Conservation (phyloP, 257 asterid genomes). For the Solanum habrochaites region DNA sequence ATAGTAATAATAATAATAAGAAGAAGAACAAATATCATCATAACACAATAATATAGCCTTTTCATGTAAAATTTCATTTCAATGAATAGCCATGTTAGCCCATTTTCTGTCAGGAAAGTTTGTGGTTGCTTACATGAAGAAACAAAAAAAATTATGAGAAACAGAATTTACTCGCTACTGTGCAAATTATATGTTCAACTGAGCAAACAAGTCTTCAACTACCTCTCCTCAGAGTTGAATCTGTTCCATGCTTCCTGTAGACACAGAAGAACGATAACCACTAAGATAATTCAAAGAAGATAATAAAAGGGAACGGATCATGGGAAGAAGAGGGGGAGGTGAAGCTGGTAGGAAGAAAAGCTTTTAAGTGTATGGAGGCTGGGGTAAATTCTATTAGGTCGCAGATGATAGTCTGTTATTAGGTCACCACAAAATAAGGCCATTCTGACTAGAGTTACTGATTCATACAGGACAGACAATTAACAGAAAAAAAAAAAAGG, state of each 20-base stretch:
- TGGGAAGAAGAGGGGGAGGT: not conserved
- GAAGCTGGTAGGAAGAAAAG: not conserved
- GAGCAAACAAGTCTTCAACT: conserved; percentile 3
- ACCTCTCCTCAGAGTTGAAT: conserved; percentile 87
- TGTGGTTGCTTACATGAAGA: not conserved
- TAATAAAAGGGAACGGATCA: not conserved
- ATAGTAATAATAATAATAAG: not conserved
- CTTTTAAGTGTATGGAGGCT: not conserved
- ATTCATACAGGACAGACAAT: not conserved
- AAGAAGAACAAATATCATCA: not conserved
- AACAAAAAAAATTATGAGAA: not conserved
- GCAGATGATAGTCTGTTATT: not conserved
- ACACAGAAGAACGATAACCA: not conserved
- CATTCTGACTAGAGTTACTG: not conserved
- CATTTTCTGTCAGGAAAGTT: not conserved
- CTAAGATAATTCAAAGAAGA: not conserved
- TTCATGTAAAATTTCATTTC: not conserved
- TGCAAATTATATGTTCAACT: not conserved
- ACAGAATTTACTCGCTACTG: not conserved
- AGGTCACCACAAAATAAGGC: not conserved
- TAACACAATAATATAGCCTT: not conserved
- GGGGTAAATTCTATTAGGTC: not conserved
- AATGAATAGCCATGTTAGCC: not conserved
- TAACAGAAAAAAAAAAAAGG: not conserved
- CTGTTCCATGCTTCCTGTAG: conserved; percentile 88